Base-by-base conservation (phyloP, 768 basidiomycete species). In the Psilocybe cubensis region DNA sequence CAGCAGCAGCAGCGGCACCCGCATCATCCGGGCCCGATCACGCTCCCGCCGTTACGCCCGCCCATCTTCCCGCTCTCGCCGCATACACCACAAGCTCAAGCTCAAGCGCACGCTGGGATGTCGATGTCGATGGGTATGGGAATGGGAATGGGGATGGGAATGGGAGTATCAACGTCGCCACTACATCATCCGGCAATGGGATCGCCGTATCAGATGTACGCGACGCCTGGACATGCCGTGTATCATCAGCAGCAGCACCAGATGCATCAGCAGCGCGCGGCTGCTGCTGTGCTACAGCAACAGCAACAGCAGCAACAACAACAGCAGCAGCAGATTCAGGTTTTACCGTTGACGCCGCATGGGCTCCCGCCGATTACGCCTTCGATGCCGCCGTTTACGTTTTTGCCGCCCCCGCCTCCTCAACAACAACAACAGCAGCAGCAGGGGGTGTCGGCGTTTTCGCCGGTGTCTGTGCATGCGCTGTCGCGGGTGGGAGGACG, bases 341-440 rank as follows among this genome's bases (percentile, higher is more conserved):
- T 63, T 24, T 64, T 72, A 41, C 70, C 76, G 28, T 78, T 87
- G 59, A 92, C 89, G 9, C 88, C 89, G n/a, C 84, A 87, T 60
- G 90, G 91, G 0, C 75, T 94, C n/a, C 91, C 92, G 12, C 90
- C 92, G 1, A 94, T 97, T 66, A 97, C 96, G n/a, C 95, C 96
- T 0, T 91, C 90, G 58, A 98, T 98, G 96, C 96, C 96, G 1
- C 87, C 93, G 4, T 98, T 97, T 74, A 88, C 86, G 11, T 96
- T 97, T 72, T 78, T 89, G 33, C 80, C 84, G 17, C 84, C 83
- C 14, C 14, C 33, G 27, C 57, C 45, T 21, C 59, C 44, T 24
- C 59, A 51, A 40, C 59, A 40, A 4, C 52, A 31, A 25, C 58
- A 47, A 1, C 17, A 44, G 10, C 38, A 51, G n/a, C 23, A 7